Evolutionary conservation across 1,139 yeast species (phyloP).

Genomic region (Sugiyamaella pinicola): DNA sequence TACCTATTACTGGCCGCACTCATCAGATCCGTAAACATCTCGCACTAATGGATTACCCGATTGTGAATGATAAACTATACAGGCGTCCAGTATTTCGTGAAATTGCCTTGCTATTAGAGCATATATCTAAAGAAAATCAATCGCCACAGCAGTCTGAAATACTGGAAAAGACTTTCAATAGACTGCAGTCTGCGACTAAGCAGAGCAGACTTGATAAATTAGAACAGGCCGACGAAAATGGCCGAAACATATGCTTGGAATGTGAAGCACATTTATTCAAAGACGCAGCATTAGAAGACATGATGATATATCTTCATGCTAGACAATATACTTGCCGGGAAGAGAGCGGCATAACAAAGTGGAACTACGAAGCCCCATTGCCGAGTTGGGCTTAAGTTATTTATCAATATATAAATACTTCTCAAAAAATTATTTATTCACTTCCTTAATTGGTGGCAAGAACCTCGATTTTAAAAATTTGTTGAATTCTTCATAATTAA

Average conservation of each 20-base stretch:
- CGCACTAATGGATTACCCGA: slow-evolving; percentile 82
- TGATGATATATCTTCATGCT: slow-evolving; percentile 88
- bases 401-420: no score
- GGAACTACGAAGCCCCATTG: slow-evolving; percentile 75
- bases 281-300: slow-evolving; percentile 81
- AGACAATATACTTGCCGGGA: slow-evolving; percentile 57
- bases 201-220: slow-evolving; percentile 41
- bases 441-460: slow-evolving; percentile 18
- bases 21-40: slow-evolving; percentile 93
- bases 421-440: no score
- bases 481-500: slow-evolving; percentile 35
- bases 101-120: slow-evolving; percentile 29
- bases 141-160: neutral
- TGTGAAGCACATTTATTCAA: slow-evolving; percentile 77
- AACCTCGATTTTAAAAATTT: slow-evolving; percentile 12
- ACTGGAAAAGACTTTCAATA: neutral
- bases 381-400: slow-evolving; percentile 78
- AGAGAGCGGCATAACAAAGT: slow-evolving; percentile 41
- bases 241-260: slow-evolving; percentile 56
- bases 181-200: neutral
- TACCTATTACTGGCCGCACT: slow-evolving; percentile 86
- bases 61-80: slow-evolving; percentile 91
- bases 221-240: slow-evolving; percentile 44
- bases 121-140: neutral
- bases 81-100: slow-evolving; percentile 71